Evolutionary conservation across 768 basidiomycete species (phyloP).

Genomic region (Trametes punicea): DNA sequence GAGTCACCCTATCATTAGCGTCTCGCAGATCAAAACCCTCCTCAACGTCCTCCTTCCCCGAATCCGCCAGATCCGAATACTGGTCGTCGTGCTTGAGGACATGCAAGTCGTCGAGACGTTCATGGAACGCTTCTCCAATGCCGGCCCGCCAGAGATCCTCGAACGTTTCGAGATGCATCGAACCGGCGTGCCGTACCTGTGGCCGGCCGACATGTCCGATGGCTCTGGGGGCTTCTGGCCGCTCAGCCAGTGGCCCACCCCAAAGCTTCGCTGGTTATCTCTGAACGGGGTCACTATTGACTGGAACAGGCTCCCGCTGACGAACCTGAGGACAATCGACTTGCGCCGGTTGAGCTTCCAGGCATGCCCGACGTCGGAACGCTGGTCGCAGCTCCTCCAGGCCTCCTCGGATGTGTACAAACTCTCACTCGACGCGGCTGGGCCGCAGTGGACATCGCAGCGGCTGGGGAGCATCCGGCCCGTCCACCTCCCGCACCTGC

Average conservation of each 20-base stretch:
- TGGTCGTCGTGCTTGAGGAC: constrained; percentile 54
- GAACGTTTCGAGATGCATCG: constrained; percentile 67
- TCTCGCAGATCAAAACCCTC: constrained; percentile 43
- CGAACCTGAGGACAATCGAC: constrained; percentile 62
- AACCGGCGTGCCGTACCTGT: constrained; percentile 26
- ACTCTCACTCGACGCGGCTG: constrained; percentile 61
- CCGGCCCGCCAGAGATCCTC: constrained; percentile 29
- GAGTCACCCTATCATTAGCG: constrained; percentile 33
- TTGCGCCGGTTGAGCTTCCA: constrained; percentile 58
- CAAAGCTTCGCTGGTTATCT: constrained; percentile 47
- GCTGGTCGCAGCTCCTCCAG: constrained; percentile 41
- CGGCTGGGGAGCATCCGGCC: constrained; percentile 26
- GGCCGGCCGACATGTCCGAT: constrained; percentile 2
- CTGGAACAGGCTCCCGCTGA: constrained; percentile 47
- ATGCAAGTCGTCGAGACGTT: constrained; percentile 57
- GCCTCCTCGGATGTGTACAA: constrained; percentile 43
- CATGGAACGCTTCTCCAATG: constrained; percentile 9
- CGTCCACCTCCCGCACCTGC: constrained; percentile 47
- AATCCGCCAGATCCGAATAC: constrained; percentile 53
- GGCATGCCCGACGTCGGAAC: constrained; percentile 44
- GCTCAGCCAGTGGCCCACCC: constrained; percentile 49
- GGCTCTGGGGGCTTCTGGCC: constrained; percentile 32
- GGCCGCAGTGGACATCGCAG: constrained; percentile 27
- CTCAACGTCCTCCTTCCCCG: constrained; percentile 50
- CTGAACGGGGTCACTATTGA: constrained; percentile 61